These are phyloP conservation scores for Meredithiella fracta DNA, from an alignment of 2,329 filamentous ascomycete species.

Conservation along the genomic window DNA sequence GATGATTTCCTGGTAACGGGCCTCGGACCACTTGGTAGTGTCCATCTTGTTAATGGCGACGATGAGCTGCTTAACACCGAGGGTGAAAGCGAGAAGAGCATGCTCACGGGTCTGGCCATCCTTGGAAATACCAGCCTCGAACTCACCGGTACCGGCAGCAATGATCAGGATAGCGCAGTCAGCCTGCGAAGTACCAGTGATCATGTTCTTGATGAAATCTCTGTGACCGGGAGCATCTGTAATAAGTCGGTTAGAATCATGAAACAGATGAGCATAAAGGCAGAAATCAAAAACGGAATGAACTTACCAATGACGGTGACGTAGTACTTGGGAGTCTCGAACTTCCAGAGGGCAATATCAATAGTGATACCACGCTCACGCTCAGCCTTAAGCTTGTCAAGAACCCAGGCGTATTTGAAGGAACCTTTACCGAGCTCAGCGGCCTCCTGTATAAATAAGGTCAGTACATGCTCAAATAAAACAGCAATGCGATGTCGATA, in stretches of 20 bases:
- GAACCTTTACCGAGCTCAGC: slow-evolving; percentile 99
- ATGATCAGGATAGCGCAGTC: slow-evolving; percentile 99
- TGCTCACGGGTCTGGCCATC: slow-evolving; percentile 99
- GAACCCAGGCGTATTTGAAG: slow-evolving; percentile 99
- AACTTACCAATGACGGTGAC: slow-evolving; percentile 88
- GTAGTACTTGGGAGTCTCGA: slow-evolving; percentile 95
- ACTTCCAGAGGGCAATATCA: slow-evolving; percentile 99
- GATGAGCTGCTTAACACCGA: slow-evolving; percentile 99
- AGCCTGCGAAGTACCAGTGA: slow-evolving; percentile 99
- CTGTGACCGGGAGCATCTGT: slow-evolving; percentile 93
- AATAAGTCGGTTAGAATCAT: slow-evolving; percentile 3
- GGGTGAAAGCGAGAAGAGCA: slow-evolving; percentile 98
- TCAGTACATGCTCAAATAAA: slow-evolving; percentile 12
- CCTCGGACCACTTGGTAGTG: slow-evolving; percentile 96
- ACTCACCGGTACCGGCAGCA: slow-evolving; percentile 99
- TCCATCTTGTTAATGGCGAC: slow-evolving; percentile 99
- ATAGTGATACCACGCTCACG: slow-evolving; percentile 99
- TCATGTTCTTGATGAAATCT: slow-evolving; percentile 99
- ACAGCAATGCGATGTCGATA: neutral
- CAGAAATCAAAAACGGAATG: neutral
- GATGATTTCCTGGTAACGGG: slow-evolving; percentile 96
- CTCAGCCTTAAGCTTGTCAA: slow-evolving; percentile 99
- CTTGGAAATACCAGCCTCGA: slow-evolving; percentile 99
- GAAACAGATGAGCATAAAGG: neutral
- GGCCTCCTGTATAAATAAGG: slow-evolving; percentile 54